Percentiles rank a stretch among this genome's conserved stretches.
Evolutionary conservation across 129 eudicot species (phyloP).

Genomic region (Saposhnikovia divaricata): DNA sequence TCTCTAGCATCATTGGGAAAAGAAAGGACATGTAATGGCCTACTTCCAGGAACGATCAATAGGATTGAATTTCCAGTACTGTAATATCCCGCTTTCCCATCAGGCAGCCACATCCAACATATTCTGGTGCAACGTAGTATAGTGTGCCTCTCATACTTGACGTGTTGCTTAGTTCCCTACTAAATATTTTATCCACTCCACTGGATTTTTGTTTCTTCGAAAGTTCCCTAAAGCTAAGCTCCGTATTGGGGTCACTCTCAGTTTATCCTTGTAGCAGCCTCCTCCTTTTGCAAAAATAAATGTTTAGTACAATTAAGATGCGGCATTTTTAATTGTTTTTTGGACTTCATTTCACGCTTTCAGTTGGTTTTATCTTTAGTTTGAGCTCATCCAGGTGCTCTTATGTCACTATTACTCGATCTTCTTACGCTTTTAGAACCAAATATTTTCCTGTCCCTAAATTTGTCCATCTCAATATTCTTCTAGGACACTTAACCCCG

Average conservation of each 20-base stretch:
- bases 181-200: conserved; percentile 70
- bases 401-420: conserved; percentile 95
- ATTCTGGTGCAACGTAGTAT: conserved; percentile 88
- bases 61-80: conserved; percentile 75
- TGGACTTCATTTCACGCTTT: conserved; percentile 31
- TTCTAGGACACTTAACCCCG: conserved; percentile 14
- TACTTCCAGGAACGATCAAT: conserved; percentile 72
- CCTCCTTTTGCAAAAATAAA: conserved; percentile 14
- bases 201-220: conserved; percentile 44
- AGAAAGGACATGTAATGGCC: conserved; percentile 75
- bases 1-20: conserved; percentile 90
- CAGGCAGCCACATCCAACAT: conserved; percentile 55
- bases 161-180: conserved; percentile 83
- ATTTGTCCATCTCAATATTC: conserved; percentile 19
- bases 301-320: conserved; percentile 31
- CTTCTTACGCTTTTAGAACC: conserved; percentile 42
- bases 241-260: conserved; percentile 9
- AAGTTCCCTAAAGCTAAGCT: conserved; percentile 46
- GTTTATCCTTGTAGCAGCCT: not conserved
- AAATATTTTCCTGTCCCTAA: conserved; percentile 20
- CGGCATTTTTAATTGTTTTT: conserved; percentile 32
- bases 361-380: conserved; percentile 25
- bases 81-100: conserved; percentile 83
- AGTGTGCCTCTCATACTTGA: conserved; percentile 91
- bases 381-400: conserved; percentile 62